phyloP scores from a whole-genome alignment of 2,329 filamentous ascomycete species.

The Trichoderma asperellum region DNA sequence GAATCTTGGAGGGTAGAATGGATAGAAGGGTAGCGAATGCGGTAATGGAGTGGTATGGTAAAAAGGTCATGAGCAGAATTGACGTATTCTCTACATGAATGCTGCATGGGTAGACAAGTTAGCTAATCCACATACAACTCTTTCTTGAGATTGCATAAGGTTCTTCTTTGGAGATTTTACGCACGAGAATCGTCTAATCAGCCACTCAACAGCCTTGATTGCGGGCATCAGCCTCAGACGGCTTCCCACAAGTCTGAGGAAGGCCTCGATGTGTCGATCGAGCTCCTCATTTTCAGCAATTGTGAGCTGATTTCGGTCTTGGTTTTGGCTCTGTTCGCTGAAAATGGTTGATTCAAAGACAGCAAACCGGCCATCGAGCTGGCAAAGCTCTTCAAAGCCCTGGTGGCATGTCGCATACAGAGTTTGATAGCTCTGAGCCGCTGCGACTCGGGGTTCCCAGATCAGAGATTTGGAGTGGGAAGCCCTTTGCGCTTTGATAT shows the following conservation, averaged over 20 bases:
- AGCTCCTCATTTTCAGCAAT: constrained; percentile 80
- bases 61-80: constrained; percentile 78
- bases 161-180: constrained; percentile 33
- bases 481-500: constrained; percentile 89
- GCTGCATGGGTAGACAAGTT: constrained; percentile 50
- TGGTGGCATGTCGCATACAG: constrained; percentile 85
- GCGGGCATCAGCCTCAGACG: constrained; percentile 82
- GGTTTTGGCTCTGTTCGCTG: constrained; percentile 87
- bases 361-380: constrained; percentile 77
- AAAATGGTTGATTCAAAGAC: constrained; percentile 80
- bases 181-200: constrained; percentile 86
- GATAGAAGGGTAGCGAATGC: constrained; percentile 85
- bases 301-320: constrained; percentile 86
- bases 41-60: constrained; percentile 87
- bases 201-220: constrained; percentile 91
- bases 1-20: constrained; percentile 77
- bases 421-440: constrained; percentile 85
- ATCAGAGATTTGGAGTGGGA: constrained; percentile 94
- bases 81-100: constrained; percentile 90
- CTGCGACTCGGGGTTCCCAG: constrained; percentile 83
- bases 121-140: neutral
- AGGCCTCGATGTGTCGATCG: constrained; percentile 76
- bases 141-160: neutral
- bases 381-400: constrained; percentile 89
- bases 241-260: constrained; percentile 77